phyloP scores from a whole-genome alignment of 495 filamentous ascomycete species.

The Penicillium samsonianum region DNA sequence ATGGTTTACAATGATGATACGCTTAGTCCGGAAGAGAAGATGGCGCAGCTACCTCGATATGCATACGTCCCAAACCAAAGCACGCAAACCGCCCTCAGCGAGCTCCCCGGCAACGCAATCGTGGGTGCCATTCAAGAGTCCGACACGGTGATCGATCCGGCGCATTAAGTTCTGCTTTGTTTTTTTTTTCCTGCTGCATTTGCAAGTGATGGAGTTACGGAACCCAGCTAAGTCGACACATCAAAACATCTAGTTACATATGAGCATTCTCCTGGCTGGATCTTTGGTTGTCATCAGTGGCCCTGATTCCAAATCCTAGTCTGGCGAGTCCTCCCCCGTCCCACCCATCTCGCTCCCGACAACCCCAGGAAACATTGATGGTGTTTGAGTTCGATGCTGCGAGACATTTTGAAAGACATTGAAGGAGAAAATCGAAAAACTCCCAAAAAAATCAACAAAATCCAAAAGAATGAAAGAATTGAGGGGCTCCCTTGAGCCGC shows the following conservation, averaged over 20 bases:
- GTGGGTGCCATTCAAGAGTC: slow-evolving; percentile 38
- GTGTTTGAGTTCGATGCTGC: not conserved
- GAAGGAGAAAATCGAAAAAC: not conserved
- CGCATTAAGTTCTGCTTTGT: slow-evolving; percentile 26
- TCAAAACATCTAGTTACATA: slow-evolving; percentile 35
- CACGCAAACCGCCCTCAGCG: slow-evolving; percentile 37
- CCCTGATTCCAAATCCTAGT: slow-evolving; percentile 38
- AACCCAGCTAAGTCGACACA: slow-evolving; percentile 52
- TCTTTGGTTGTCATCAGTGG: slow-evolving; percentile 30
- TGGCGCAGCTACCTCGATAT: slow-evolving; percentile 76
- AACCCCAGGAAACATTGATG: slow-evolving; percentile 6
- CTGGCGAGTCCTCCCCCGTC: slow-evolving; percentile 25
- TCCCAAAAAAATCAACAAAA: not conserved
- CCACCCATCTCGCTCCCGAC: not conserved
- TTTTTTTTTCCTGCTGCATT: slow-evolving; percentile 7
- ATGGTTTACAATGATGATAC: slow-evolving; percentile 80
- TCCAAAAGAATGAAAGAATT: not conserved
- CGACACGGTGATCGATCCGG: slow-evolving; percentile 41
- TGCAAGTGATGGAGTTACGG: slow-evolving; percentile 21
- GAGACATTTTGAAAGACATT: not conserved
- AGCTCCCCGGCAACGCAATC: slow-evolving; percentile 40
- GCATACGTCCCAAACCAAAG: slow-evolving; percentile 60
- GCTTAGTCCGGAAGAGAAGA: slow-evolving; percentile 82
- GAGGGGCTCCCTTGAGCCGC: not conserved
- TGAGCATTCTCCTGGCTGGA: slow-evolving; percentile 27